Evolutionary conservation across 176 grass and related monocot genomes (phyloP).

Genomic region (Canna indica): DNA sequence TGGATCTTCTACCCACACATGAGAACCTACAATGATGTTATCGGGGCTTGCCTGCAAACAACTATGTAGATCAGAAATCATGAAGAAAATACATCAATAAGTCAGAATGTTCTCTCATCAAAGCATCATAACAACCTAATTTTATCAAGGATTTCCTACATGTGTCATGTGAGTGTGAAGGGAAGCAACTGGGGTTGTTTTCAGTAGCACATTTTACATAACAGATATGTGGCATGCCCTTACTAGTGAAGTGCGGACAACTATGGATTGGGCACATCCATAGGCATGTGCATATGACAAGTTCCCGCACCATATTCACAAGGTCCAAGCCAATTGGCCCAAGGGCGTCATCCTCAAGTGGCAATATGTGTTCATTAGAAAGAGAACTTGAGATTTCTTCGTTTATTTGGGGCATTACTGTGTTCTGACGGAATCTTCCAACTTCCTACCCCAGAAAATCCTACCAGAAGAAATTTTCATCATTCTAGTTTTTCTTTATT

Average conservation of each 20-base stretch:
- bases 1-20: slow-evolving; percentile 95
- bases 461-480: too few relatives aligned
- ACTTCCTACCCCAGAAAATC: not conserved
- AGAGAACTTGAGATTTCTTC: not conserved
- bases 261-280: not conserved
- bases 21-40: slow-evolving; percentile 87
- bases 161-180: not conserved
- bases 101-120: not conserved
- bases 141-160: not conserved
- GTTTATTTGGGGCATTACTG: too few relatives aligned
- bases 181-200: not conserved
- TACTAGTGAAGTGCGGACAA: not conserved
- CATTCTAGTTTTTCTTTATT: too few relatives aligned
- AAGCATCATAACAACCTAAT: not conserved
- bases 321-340: not conserved
- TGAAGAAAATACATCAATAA: not conserved
- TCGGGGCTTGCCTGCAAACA: slow-evolving; percentile 51
- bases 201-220: not conserved
- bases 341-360: not conserved
- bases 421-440: too few relatives aligned
- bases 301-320: not conserved
- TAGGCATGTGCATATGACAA: not conserved
- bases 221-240: not conserved
- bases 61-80: slow-evolving; percentile 9
- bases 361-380: not conserved